Base-by-base conservation (phyloP, 768 basidiomycete species). In the Podaxis carcinomalis region DNA sequence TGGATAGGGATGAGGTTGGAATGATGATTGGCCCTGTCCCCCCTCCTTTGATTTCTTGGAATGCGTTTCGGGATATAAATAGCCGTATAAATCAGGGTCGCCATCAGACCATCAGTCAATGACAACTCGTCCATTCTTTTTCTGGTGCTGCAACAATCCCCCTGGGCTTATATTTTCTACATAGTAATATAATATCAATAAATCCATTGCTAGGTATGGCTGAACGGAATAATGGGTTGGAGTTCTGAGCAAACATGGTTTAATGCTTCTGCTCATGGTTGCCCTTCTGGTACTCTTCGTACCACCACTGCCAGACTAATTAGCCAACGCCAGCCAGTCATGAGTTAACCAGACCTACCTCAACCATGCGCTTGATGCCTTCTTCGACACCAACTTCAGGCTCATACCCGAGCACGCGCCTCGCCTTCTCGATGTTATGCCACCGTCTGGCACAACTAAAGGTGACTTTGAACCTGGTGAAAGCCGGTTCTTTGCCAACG, bases 381-480 rank as follows among this genome's bases (percentile, higher is more conserved):
- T 98, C 95, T 66, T 93, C 87, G 11, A 98, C 66, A 1, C 94
- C 90, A 5, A 96, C 86, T 61, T 92, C 76, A 0, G 97, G 97
- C 72, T 95, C 93, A 73, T 99, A 99, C 1, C 94, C 95, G 44
- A 99, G 77, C 62, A 98, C 83, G 61, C 94, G 77, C 66, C 95
- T 79, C 9, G 96, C 90, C 77, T 90, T 95, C 75, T 98, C 97
- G 50, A 95, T 93, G 69, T 97, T 96, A 74, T 95, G 90, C 79
- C 88, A 98, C 64, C 95, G 81, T 57, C 82, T 82, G 46, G 86
- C 87, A 69, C 89, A 92, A 55, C 84, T 87, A 70, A 86, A 94
- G 19, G 84, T 83, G 25, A 98, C 91, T 65, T 92, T 86, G 74
- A 86, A 95, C 60, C 81, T 80, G 19, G 95, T 98, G 68, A 99